Conservation (phyloP, 2,329 filamentous ascomycete species). For the Cladosporium cucumerinum region DNA sequence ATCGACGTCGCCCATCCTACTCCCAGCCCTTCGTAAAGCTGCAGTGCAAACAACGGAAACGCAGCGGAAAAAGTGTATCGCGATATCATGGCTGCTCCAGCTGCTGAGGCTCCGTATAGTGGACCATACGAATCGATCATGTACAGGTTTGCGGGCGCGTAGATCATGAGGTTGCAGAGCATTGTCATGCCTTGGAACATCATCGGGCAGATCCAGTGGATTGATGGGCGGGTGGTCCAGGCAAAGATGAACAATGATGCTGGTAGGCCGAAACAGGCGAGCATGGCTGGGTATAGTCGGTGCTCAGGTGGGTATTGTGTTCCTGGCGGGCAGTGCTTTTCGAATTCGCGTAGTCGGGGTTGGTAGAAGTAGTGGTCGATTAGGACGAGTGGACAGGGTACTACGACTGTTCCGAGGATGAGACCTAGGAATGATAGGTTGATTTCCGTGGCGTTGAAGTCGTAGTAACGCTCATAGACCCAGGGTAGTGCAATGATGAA, state of each 20-base stretch:
- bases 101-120: constrained; percentile 38
- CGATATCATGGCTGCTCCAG: constrained; percentile 31
- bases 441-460: constrained; percentile 29
- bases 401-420: constrained; percentile 24
- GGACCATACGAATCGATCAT: constrained; percentile 43
- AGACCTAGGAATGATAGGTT: constrained; percentile 36
- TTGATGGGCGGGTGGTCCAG: constrained; percentile 30
- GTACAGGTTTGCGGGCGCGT: constrained; percentile 38
- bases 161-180: constrained; percentile 28
- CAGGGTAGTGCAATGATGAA: constrained; percentile 41
- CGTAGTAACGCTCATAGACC: constrained; percentile 32
- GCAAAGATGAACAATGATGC: constrained; percentile 36
- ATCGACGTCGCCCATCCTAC: constrained; percentile 42
- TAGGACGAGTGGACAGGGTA: constrained; percentile 26
- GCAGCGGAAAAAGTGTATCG: constrained; percentile 32
- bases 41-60: constrained; percentile 41
- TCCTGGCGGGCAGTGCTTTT: constrained; percentile 5
- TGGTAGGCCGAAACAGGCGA: constrained; percentile 31
- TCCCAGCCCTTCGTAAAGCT: constrained; percentile 40
- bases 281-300: constrained; percentile 34
- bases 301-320: constrained; percentile 29
- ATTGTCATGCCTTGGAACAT: constrained; percentile 29
- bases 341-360: constrained; percentile 22
- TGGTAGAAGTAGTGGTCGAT: constrained; percentile 34
- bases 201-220: constrained; percentile 42